Base-by-base conservation (phyloP, 768 basidiomycete genomes). In the Xanthoconium purpureum region DNA sequence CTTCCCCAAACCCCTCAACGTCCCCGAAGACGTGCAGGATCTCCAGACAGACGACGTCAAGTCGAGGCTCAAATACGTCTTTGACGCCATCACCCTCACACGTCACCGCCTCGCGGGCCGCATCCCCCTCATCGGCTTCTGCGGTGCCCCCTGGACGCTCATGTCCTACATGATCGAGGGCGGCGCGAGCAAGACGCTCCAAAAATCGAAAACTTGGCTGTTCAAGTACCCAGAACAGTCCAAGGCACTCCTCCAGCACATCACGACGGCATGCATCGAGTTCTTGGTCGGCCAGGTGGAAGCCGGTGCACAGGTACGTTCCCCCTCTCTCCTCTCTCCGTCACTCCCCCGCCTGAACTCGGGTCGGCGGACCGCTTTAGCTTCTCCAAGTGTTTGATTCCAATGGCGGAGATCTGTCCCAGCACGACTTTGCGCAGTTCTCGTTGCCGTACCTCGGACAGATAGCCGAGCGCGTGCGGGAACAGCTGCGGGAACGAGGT, bases 111-210 rank as follows among this genome's bases (percentile, higher is more conserved):
- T 98, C 52, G 80, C 84, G 1, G 97, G 96, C 20, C 83, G 91
- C 68, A 94, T 98, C 14, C 96, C 97, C 13, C 78, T 99, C 54
- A 97, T 99, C 64, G 97, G 97, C 12, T 99, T 99, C 75, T 92
- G 86, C 67, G 97, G 96, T 39, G 94, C 94, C 0, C 97, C 97
- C 2, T 98, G 97, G 97, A 99, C 97, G 5, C 82, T 98, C 50
- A 94, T 99, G 75, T 84, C 88, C 20, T 99, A 98, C 71, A 99
- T 99, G 97, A 82, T 97, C 65, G 97, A 98, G 72, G 97, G 97
- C 9, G 96, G 95, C 6, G 89, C 89, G 10, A 91, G 84, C 72
- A 94, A 94, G 74, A 91, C 90, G 14, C 83, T 91, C 63, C 88
- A 91, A 59, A 94, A 95, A 72, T 83, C 85, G 36, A 99, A 99